Evolutionary conservation across 495 filamentous ascomycete species (phyloP).

Genomic region (Daldinia decipiens): DNA sequence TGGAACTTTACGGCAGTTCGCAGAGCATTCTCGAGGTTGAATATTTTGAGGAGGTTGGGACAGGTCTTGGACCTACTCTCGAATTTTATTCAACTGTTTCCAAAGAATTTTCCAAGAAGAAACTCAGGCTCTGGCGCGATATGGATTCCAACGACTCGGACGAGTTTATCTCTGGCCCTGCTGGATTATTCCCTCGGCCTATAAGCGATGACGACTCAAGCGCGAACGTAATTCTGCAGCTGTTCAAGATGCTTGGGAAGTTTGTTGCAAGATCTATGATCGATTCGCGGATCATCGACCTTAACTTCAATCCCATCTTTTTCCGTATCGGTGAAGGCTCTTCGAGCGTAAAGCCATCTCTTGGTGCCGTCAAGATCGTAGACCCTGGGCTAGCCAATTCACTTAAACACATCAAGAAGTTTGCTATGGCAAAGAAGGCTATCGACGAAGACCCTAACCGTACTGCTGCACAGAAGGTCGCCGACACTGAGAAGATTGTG

Average conservation of each 20-base stretch:
- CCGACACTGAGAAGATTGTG: conserved; percentile 71
- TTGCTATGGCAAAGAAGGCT: conserved; percentile 80
- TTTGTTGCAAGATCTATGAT: conserved; percentile 99
- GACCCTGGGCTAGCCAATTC: conserved; percentile 88
- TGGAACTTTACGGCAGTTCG: conserved; percentile 97
- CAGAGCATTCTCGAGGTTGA: conserved; percentile 97
- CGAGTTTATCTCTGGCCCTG: conserved; percentile 87
- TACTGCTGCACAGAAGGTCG: conserved; percentile 72
- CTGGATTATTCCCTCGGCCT: conserved; percentile 91
- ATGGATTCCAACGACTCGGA: conserved; percentile 78
- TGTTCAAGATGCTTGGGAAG: conserved; percentile 95
- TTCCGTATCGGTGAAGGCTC: conserved; percentile 89
- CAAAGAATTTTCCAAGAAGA: conserved; percentile 96
- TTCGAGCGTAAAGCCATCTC: conserved; percentile 79
- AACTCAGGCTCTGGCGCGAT: conserved; percentile 94
- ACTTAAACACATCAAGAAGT: conserved; percentile 87
- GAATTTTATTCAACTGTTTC: conserved; percentile 99
- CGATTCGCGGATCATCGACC: conserved; percentile 96
- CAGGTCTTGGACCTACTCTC: conserved; percentile 93
- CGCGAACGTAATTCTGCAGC: conserved; percentile 81
- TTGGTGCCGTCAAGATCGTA: conserved; percentile 91
- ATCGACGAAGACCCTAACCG: conserved; percentile 76
- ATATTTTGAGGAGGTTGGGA: conserved; percentile 99
- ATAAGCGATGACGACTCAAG: conserved; percentile 86
- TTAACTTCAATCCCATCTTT: conserved; percentile 97